A percentile compares a stretch with the other conserved stretches of the same genome.
These are phyloP conservation scores for Termitomyces sp. DNA, from an alignment of 768 basidiomycete species.

Conservation along the genomic window DNA sequence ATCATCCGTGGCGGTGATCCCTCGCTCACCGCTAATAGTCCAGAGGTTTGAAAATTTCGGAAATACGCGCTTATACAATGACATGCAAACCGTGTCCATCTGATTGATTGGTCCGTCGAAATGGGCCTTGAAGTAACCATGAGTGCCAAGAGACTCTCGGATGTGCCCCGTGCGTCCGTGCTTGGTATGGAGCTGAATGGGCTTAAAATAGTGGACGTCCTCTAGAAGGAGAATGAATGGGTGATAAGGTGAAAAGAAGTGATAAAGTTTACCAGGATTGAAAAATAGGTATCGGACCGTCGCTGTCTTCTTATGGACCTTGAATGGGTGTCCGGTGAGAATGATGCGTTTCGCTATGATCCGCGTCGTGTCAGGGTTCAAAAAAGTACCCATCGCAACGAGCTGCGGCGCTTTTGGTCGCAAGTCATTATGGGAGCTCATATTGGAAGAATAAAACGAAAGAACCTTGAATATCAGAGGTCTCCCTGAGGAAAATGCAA, in stretches of 20 bases:
- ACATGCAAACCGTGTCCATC: conserved; percentile 97
- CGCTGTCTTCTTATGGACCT: conserved; percentile 94
- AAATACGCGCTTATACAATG: conserved; percentile 90
- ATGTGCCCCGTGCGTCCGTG: conserved; percentile 87
- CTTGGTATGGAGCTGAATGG: conserved; percentile 91
- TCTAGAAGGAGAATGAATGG: conserved; percentile 34
- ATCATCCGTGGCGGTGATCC: conserved; percentile 13
- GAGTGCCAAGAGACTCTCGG: conserved; percentile 88
- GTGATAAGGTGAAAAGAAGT: conserved; percentile 8
- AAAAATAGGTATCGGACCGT: conserved; percentile 99
- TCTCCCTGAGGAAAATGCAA: conserved; percentile 73
- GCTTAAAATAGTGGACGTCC: conserved; percentile 90
- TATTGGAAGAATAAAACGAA: conserved; percentile 13
- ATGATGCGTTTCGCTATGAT: conserved; percentile 92
- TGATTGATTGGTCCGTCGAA: conserved; percentile 91
- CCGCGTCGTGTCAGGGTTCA: conserved; percentile 86
- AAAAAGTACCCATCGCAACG: conserved; percentile 85
- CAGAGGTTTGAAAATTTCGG: conserved; percentile 77
- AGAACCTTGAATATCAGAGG: conserved; percentile 58
- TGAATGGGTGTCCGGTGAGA: conserved; percentile 94
- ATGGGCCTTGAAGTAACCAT: conserved; percentile 96
- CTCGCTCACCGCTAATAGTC: conserved; percentile 21
- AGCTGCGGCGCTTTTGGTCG: conserved; percentile 64
- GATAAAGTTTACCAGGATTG: conserved; percentile 55
- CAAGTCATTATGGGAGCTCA: neutral